A percentile compares a stretch with the other conserved stretches of the same genome.
phyloP scores from a whole-genome alignment of 768 basidiomycete genomes.

The Pleurotus pulmonarius region DNA sequence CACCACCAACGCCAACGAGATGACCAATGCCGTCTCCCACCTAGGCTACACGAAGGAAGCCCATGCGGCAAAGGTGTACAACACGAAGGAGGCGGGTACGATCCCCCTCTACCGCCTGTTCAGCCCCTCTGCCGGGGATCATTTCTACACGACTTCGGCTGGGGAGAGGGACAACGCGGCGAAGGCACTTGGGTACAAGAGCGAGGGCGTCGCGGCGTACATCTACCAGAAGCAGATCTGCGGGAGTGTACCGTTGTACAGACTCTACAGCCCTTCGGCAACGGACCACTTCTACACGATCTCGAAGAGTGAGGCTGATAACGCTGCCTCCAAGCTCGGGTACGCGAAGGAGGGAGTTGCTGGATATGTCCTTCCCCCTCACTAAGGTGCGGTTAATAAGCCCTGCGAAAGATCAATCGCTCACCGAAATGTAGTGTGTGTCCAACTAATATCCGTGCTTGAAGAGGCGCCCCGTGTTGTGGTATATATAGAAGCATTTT shows the following conservation, averaged over 20 bases:
- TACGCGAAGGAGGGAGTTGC: slow-evolving; percentile 7
- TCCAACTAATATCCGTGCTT: no score
- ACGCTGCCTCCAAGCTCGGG: neutral
- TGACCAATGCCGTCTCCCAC: neutral
- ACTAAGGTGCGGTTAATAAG: neutral
- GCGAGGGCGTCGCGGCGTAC: neutral
- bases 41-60: neutral
- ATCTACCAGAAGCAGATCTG: slow-evolving; percentile 4
- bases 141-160: slow-evolving; percentile 3
- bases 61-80: slow-evolving; percentile 1
- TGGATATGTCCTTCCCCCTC: slow-evolving; percentile 9
- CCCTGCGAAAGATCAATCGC: no score
- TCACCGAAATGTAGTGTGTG: no score
- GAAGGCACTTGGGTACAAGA: neutral
- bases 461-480: no score
- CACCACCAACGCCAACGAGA: slow-evolving; percentile 1
- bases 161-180: slow-evolving; percentile 3
- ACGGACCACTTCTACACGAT: neutral
- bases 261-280: neutral
- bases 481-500: no score
- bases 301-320: neutral
- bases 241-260: slow-evolving; percentile 1
- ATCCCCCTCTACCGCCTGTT: slow-evolving; percentile 8
- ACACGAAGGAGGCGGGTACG: slow-evolving; percentile 5
- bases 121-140: neutral